Evolutionary conservation across 1,284 basidiomycete genomes (phyloP), one percentile per base, ranked within the genome.

Genomic region (Tylopilus orsonianus): DNA sequence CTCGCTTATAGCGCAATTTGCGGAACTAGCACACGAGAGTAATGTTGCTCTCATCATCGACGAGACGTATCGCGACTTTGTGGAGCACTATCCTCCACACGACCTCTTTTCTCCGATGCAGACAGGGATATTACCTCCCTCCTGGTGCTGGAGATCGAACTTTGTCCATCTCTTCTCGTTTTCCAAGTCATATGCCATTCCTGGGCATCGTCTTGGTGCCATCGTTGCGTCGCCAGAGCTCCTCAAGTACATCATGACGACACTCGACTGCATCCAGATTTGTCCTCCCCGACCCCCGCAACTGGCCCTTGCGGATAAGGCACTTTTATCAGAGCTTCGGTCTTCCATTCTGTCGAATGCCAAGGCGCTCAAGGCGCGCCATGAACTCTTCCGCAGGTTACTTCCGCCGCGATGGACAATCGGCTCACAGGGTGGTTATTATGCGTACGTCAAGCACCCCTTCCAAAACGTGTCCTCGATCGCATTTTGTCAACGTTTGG

Each of bases 41-140:
- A 71, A 75, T 4, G 64, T 94, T 9, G 85, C 90, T 0, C 77
- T 95, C n/a, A 79, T 95, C 19, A 54, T 95, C n/a, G 90, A 93
- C 65, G 89, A 93, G 68, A 93, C 91, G 0, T 95, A 96, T 66
- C 80, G 90, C 16, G 91, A 95, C 60, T 93, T 95, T 60, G 74
- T 92, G 37, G 68, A 75, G 1, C 60, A 73, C 13, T 66, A 67
- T 22, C 71, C 73, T 7, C 81, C 85, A 0, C 87, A 86, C 64
- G 56, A 60, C 33, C 74, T 85, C 19, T 88, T 84, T 61, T 59
- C 65, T 5, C 33, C 52, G 4, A 34, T 19, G 1, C 48, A 50
- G 34, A 45, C 38, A 0, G 32, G 30, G 10, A 36, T 38, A 8
- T 22, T 36, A 14, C 32, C 49, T 8, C n/a, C 44, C 6, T 33